These are phyloP conservation scores for Melastoma malabathricum DNA, from an alignment of 345 rosid species.

Conservation along the genomic window DNA sequence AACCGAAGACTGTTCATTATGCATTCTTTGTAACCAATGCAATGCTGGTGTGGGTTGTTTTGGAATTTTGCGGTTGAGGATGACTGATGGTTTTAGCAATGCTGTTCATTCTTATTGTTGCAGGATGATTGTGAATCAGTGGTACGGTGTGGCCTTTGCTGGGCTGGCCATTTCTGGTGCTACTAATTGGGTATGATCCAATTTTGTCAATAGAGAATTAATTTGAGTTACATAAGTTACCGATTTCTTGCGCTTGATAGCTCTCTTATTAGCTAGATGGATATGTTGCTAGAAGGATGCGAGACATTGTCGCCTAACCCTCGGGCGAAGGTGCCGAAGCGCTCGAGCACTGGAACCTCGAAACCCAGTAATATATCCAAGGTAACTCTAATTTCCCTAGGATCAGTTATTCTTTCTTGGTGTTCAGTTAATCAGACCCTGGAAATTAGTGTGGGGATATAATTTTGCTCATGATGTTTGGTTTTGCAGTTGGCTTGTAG, in stretches of 20 bases:
- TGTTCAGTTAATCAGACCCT: neutral
- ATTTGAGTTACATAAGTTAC: neutral
- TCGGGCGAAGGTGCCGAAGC: too few relatives aligned
- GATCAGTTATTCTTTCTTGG: neutral
- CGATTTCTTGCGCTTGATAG: neutral
- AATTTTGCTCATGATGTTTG: neutral
- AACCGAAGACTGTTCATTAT: neutral
- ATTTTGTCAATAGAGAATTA: neutral
- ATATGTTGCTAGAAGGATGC: conserved; percentile 82
- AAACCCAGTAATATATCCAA: conserved; percentile 60
- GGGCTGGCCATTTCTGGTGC: conserved; percentile 74
- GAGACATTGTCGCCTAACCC: too few relatives aligned
- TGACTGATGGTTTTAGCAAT: too few relatives aligned
- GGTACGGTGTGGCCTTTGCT: conserved; percentile 61
- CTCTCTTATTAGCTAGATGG: conserved; percentile 61
- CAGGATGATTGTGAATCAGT: conserved; percentile 80
- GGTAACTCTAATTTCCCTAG: conserved; percentile 24
- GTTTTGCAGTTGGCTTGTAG: conserved; percentile 69
- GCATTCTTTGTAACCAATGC: neutral
- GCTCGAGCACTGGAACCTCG: conserved; percentile 43
- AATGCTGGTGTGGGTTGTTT: too few relatives aligned
- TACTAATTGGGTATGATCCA: conserved; percentile 59
- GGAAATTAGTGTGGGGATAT: neutral
- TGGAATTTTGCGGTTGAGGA: too few relatives aligned
- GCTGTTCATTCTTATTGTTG: conserved; percentile 2